Evolutionary conservation across 2,329 filamentous ascomycete genomes (phyloP).

Genomic region (Penicillium brevicompactum): DNA sequence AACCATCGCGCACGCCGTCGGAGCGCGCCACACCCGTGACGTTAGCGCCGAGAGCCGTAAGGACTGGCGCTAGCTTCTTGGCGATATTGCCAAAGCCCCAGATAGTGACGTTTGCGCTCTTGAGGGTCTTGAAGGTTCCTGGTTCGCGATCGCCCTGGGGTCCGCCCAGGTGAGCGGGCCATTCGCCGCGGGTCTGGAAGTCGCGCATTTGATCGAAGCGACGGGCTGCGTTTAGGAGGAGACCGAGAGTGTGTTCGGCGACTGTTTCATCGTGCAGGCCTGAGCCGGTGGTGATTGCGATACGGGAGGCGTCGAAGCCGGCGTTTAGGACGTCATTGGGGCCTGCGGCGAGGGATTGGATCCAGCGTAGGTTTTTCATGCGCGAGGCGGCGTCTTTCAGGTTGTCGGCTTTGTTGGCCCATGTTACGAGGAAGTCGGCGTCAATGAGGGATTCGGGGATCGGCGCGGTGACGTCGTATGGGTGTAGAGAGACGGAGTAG

Average conservation of each 20-base stretch:
- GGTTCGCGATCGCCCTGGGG: conserved; percentile 49
- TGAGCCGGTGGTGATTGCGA: conserved; percentile 62
- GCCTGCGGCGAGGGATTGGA: conserved; percentile 67
- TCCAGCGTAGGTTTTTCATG: conserved; percentile 63
- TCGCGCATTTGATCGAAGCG: conserved; percentile 62
- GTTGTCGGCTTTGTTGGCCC: conserved; percentile 62
- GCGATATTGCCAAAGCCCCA: conserved; percentile 71
- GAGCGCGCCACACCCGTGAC: conserved; percentile 62
- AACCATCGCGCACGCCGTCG: conserved; percentile 59
- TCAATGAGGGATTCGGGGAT: conserved; percentile 62
- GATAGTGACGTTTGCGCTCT: conserved; percentile 60
- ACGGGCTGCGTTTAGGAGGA: conserved; percentile 48
- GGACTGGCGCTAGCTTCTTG: conserved; percentile 59
- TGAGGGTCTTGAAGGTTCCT: conserved; percentile 61
- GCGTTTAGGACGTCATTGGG: conserved; percentile 66
- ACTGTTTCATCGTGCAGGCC: conserved; percentile 67
- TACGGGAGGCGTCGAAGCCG: conserved; percentile 57
- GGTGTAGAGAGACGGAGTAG: conserved; percentile 59
- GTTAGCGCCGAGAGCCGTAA: conserved; percentile 58
- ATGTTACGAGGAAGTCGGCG: conserved; percentile 64
- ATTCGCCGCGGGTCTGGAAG: conserved; percentile 58
- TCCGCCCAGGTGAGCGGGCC: conserved; percentile 65
- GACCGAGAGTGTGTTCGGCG: conserved; percentile 64
- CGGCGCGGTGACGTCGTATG: conserved; percentile 60
- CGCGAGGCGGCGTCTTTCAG: conserved; percentile 59